Evolutionary conservation across 345 rosid genomes (phyloP), one percentile per base, ranked within the genome.

Genomic region (Brassica incana): DNA sequence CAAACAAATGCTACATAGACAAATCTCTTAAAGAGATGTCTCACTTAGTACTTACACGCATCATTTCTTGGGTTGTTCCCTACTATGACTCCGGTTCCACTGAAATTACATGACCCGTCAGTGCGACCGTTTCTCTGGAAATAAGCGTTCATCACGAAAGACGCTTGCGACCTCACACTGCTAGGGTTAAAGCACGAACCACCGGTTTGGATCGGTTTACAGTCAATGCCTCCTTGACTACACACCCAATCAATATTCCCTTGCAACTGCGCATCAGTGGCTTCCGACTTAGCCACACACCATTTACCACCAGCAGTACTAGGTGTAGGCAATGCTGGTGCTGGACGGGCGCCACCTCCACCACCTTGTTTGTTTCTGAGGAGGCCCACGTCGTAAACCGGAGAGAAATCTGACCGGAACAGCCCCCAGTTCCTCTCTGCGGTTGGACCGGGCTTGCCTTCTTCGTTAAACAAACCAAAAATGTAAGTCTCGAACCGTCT

Each of bases 351-450:
- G 5, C 85, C 59, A 29, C 85, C 88, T 88, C 77, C 76, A 7
- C 85, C 59, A 29, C 85, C 88, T 88, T 81, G 83, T 32, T 64
- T 83, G 15, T 71, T 69, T 4, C 84, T 80, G 74, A 92, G 69
- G 20, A 94, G 65, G 8, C 97, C 95, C 8, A 76, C 84, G 66
- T 87, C 62, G 59, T 94, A 94, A 58, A 90, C 90, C 2, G 97
- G 93, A 9, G 83, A 75, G 69, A 92, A 89, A 82, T 94, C 93
- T 0, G 97, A 87, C 32, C 84, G 50, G 64, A 94, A 90, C 77
- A 94, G 75, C 3, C 98, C 98, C 85, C 92, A 94, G 75, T 94
- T 92, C 32, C 84, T 75, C 78, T 94, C 98, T 0, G 88, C 88
- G 4, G 84, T 75, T 0, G 90, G 78, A 12, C 97, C 97, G 0